A percentile compares a stretch with the other conserved stretches of the same genome.
Evolutionary conservation across 176 grass and related monocot species (phyloP).

Genomic region (Musa itinerans): DNA sequence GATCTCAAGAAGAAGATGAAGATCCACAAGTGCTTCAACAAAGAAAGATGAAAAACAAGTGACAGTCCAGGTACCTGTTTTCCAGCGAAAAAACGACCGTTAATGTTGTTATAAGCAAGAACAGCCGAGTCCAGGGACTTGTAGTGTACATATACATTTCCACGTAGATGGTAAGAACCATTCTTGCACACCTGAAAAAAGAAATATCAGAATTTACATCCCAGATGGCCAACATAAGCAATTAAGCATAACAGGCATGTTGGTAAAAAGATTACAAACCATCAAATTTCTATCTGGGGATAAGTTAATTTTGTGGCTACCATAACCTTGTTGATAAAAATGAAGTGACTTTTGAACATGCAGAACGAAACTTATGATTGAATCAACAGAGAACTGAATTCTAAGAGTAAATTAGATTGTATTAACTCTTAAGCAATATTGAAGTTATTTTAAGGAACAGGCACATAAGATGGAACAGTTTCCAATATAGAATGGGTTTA

Average conservation of each 20-base stretch:
- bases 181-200: slow-evolving; percentile 82
- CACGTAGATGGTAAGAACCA: slow-evolving; percentile 88
- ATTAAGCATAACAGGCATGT: neutral
- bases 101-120: slow-evolving; percentile 80
- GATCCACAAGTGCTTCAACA: slow-evolving; percentile 1
- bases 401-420: neutral
- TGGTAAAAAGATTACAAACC: neutral
- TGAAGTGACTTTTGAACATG: neutral
- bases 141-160: slow-evolving; percentile 90
- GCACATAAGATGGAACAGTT: neutral
- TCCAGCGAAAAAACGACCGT: slow-evolving; percentile 88
- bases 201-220: slow-evolving; percentile 26
- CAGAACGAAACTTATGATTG: neutral
- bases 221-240: neutral
- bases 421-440: neutral
- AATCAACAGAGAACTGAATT: neutral
- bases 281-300: neutral
- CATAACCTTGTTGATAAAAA: neutral
- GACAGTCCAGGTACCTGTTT: slow-evolving; percentile 50
- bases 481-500: neutral
- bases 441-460: neutral
- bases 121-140: slow-evolving; percentile 82
- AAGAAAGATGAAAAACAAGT: neutral
- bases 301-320: too few relatives aligned
- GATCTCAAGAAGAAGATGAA: neutral